Evolutionary conservation across 805 yeast species (phyloP), one percentile per base, ranked within the genome.

Genomic region (Sugiyamaella floridensis): DNA sequence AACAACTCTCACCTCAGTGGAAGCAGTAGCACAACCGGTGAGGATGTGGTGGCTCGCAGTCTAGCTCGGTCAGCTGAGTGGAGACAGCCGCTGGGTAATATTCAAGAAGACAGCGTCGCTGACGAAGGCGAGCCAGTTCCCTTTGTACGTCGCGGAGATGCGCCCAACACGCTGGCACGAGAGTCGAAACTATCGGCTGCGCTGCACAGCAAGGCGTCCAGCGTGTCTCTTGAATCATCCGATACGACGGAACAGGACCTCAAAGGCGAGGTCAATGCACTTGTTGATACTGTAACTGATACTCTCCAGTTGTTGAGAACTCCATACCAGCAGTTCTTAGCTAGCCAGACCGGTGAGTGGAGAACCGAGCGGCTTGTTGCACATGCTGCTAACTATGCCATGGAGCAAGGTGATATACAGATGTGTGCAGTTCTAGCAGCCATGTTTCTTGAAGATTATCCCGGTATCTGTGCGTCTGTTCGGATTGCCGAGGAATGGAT

Each of bases 211-310:
- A 16, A 16, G n/a, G 41, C 12, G 7, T 34, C 29, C 12, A 41
- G 22, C 12, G 11, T 41, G 16, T 18, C 37, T 14, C 37, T 32
- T 4, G 98, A 90, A 70, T 84, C 96, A 1, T 78, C 85, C 15
- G 97, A 90, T 70, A 80, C 84, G 60, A 92, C 97, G 8, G 77
- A 85, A 79, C 82, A 78, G 20, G 80, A 75, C 50, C 70, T 89
- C 58, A 69, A 78, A 59, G 64, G 68, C 16, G 78, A 79, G 56
- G 66, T 88, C 57, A 70, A 73, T 22, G 26, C 26, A 6, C 26
- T 22, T 43, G 37, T 16, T 4, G 47, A 15, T 3, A n/a, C 12
- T 44, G 19, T 18, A 15, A 18, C 11, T 12, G 19, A 44, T 44
- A 40, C 34, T 32, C 34, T 44, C 14, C 19, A 20, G 28, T 14